Percentiles rank a stretch among this genome's conserved stretches.
phyloP scores from a whole-genome alignment of 345 rosid species.

The Populus nigra region DNA sequence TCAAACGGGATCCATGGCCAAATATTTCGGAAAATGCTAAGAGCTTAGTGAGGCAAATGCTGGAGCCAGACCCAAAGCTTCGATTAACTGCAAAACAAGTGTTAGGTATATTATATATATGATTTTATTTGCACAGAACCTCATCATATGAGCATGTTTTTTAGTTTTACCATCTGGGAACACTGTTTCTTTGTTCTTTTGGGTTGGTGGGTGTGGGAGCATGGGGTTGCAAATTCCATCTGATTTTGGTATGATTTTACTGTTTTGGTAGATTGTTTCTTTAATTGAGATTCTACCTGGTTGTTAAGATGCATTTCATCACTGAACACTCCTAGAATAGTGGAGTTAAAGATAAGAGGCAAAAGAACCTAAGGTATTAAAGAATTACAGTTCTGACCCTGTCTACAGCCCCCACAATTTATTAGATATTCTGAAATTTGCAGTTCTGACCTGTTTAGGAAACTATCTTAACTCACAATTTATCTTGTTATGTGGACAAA shows the following conservation, averaged over 20 bases:
- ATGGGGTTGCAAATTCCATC: background rate
- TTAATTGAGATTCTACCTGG: background rate
- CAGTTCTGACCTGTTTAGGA: background rate
- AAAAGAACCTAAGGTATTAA: background rate
- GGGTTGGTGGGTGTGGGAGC: background rate
- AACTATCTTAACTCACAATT: background rate
- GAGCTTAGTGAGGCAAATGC: constrained; percentile 83
- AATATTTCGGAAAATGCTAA: constrained; percentile 89
- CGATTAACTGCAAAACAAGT: constrained; percentile 96
- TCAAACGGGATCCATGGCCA: constrained; percentile 99
- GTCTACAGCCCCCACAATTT: background rate
- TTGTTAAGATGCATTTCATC: background rate
- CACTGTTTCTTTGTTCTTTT: background rate
- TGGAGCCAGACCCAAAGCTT: constrained; percentile 96
- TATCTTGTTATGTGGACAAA: background rate
- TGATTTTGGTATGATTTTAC: background rate
- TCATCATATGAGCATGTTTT: background rate
- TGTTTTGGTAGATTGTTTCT: background rate
- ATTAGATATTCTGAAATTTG: background rate
- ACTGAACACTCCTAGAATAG: background rate
- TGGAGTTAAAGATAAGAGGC: background rate
- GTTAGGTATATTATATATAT: constrained; percentile 56
- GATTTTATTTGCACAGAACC: constrained; percentile 8
- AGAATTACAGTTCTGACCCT: background rate
- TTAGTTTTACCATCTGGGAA: background rate